These are phyloP conservation scores for Stagonosporopsis cucurbitacearum DNA, from an alignment of 2,329 filamentous ascomycete genomes.

Conservation along the genomic window DNA sequence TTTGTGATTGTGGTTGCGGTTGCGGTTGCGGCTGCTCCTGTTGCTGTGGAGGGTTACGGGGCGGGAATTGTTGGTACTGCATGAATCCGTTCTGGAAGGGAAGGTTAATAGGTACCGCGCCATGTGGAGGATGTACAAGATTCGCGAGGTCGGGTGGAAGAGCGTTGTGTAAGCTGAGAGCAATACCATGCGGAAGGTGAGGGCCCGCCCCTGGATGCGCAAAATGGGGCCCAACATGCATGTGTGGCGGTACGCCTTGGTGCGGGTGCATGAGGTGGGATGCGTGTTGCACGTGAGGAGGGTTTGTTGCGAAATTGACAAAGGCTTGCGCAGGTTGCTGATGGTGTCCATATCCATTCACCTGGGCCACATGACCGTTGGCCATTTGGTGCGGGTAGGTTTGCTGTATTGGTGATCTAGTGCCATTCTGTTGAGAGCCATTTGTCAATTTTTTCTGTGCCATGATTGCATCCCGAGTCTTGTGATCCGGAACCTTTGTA, in stretches of 20 bases:
- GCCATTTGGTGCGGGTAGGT: slow-evolving; percentile 23
- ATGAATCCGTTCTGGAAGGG: slow-evolving; percentile 20
- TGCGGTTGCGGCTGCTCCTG: slow-evolving; percentile 52
- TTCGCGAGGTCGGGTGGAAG: slow-evolving; percentile 34
- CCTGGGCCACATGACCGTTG: slow-evolving; percentile 28
- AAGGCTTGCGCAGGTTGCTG: slow-evolving; percentile 41
- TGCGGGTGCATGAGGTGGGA: slow-evolving; percentile 21
- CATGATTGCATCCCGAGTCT: slow-evolving; percentile 45
- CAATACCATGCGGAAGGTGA: slow-evolving; percentile 8
- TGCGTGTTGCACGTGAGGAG: slow-evolving; percentile 54
- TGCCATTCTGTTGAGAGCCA: slow-evolving; percentile 51
- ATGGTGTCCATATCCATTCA: slow-evolving; percentile 29
- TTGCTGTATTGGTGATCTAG: slow-evolving; percentile 35
- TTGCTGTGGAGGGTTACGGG: slow-evolving; percentile 39
- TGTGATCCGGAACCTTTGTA: slow-evolving; percentile 72
- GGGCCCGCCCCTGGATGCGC: slow-evolving; percentile 13
- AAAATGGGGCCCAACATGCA: slow-evolving; percentile 7
- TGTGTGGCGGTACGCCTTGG: slow-evolving; percentile 8
- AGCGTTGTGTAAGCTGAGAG: slow-evolving; percentile 12
- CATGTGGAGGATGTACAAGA: slow-evolving; percentile 21
- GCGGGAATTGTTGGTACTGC: slow-evolving; percentile 26
- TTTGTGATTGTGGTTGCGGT: slow-evolving; percentile 49
- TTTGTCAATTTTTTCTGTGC: slow-evolving; percentile 72
- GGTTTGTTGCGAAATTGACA: slow-evolving; percentile 59
- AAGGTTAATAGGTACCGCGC: slow-evolving; percentile 9